Evolutionary conservation across 352 stramenopile species (phyloP).

Genomic region (Albugo candida): DNA sequence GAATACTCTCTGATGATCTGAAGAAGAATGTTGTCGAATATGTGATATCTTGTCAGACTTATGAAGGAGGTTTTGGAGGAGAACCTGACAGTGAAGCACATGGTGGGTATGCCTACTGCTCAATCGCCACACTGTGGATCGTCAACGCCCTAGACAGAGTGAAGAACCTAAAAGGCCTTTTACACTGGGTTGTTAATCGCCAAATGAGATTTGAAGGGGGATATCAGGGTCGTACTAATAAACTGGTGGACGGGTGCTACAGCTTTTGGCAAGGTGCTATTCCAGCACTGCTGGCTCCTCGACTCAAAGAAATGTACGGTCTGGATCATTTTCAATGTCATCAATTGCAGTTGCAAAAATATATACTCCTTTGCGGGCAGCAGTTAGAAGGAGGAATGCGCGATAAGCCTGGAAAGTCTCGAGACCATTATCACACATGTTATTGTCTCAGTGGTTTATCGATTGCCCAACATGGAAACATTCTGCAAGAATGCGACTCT

Average conservation of each 20-base stretch:
- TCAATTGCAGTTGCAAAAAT: constrained; percentile 65
- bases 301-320: constrained; percentile 17
- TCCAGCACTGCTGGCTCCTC: constrained; percentile 52
- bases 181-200: constrained; percentile 82
- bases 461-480: constrained; percentile 78
- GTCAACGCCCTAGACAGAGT: constrained; percentile 51
- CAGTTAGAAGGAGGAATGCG: constrained; percentile 84
- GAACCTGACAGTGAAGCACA: constrained; percentile 91
- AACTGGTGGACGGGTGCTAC: constrained; percentile 99
- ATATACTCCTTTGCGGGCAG: constrained; percentile 89
- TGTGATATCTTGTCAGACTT: constrained; percentile 88
- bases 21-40: constrained; percentile 56
- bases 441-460: constrained; percentile 96
- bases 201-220: constrained; percentile 90
- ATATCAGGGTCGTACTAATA: constrained; percentile 93
- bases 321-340: constrained; percentile 44
- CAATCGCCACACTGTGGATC: constrained; percentile 86
- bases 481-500: not conserved
- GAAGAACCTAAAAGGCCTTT: constrained; percentile 23
- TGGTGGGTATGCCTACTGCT: constrained; percentile 96
- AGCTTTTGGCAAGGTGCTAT: constrained; percentile 97
- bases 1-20: constrained; percentile 83
- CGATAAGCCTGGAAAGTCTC: constrained; percentile 87
- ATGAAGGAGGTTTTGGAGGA: constrained; percentile 91
- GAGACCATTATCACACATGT: constrained; percentile 98